Evolutionary conservation across 2,329 filamentous ascomycete genomes (phyloP), one percentile per base, ranked within the genome.

Genomic region (Aspergillus glaucus): DNA sequence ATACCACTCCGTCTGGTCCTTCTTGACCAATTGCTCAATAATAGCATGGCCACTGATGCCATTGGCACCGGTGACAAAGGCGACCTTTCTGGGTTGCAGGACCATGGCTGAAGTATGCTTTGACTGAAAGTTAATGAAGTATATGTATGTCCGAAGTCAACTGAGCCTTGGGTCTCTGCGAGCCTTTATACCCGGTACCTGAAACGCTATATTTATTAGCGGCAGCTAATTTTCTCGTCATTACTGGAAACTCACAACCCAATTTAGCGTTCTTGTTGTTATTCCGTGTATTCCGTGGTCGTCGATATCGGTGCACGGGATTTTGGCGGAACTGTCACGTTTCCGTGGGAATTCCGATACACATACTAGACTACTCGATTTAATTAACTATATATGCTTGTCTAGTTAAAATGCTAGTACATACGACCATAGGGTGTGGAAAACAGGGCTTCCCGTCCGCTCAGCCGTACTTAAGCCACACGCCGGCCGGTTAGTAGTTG

Each of bases 31-130:
- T 39, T 68, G 56, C 47, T 70, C 65, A 14, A 69, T 49, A 14
- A 71, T 60, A 1, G 65, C 62, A 44, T 54, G 51, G 6, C 67
- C 67, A 40, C 55, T 65, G 37, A 69, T 65, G 21, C 67, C 66
- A 51, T 68, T 69, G 12, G 56, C 58, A 26, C 65, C 66, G 6
- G 65, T 63, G 17, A 68, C 57, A 40, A 70, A 63, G 6, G 66
- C 66, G 6, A 61, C 59, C 43, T 66, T 67, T 17, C 30, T 19
- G 4, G 17, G 6, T 12, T 21, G 39, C 10, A 19, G 7, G 14
- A 21, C 39, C 39, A 41, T 41, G 10, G 21, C 24, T 41, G 19
- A 22, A 21, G 39, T 19, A 19, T 22, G 39, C 7, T 41, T n/a
- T 36, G n/a, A 6, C n/a, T 17, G 3, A n/a, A 17, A 21, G 22